Evolutionary conservation across 192 early-diverging fungal species (phyloP).

Genomic region (Coemansia sp.): DNA sequence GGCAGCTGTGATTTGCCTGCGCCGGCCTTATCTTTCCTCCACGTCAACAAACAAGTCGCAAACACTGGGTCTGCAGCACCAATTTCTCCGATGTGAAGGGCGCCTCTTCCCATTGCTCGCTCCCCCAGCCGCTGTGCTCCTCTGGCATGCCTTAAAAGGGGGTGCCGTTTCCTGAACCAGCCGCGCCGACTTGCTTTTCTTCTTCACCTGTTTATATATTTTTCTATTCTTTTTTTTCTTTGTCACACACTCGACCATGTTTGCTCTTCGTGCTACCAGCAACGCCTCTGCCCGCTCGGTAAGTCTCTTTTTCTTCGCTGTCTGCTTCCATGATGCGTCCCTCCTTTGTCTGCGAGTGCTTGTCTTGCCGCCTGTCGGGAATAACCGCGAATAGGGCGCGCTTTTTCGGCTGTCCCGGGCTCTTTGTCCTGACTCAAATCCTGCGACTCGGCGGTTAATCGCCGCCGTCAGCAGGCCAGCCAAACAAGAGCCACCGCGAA

Average conservation of each 20-base stretch:
- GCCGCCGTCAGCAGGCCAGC: neutral
- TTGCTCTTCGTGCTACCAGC: constrained; percentile 49
- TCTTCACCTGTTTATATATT: constrained; percentile 11
- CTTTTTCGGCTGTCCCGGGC: neutral
- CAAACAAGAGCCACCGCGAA: neutral
- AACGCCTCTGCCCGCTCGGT: constrained; percentile 49
- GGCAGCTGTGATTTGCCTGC: neutral
- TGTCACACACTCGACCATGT: constrained; percentile 28
- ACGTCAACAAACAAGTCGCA: constrained; percentile 6
- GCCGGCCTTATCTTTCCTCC: constrained; percentile 7
- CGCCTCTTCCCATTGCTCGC: neutral
- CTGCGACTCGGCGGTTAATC: constrained; percentile 1
- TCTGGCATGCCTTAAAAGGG: constrained; percentile 3
- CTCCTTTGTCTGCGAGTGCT: neutral
- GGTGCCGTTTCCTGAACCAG: neutral
- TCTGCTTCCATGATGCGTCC: neutral
- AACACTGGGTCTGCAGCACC: neutral
- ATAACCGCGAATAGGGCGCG: neutral
- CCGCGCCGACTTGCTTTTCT: neutral
- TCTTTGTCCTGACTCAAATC: neutral
- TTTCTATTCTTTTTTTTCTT: neutral
- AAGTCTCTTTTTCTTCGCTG: constrained; percentile 19
- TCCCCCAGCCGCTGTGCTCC: neutral
- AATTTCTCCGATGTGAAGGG: neutral
- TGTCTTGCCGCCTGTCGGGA: neutral